phyloP scores from a whole-genome alignment of 345 rosid genomes.

The Populus tremula region DNA sequence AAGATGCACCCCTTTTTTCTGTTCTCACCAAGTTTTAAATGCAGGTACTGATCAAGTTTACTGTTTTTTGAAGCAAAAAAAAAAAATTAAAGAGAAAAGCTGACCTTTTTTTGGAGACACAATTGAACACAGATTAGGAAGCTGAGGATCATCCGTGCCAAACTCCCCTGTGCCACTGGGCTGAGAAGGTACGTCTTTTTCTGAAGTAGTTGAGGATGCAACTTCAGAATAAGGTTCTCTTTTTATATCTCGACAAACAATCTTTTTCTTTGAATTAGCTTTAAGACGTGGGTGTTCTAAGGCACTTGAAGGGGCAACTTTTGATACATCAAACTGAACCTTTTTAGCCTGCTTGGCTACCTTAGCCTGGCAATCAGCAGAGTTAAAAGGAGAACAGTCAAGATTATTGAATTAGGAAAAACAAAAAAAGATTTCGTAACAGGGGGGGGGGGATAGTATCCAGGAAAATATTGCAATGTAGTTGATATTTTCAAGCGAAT shows the following conservation, averaged over 20 bases:
- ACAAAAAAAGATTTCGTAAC: background rate
- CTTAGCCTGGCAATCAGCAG: constrained; percentile 45
- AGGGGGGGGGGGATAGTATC: background rate
- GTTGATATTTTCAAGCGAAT: background rate
- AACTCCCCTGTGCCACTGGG: constrained; percentile 12
- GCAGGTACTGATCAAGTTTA: background rate
- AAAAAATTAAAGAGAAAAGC: constrained; percentile 2
- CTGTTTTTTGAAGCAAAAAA: background rate
- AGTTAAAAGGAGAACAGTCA: background rate
- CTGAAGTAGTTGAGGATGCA: constrained; percentile 8
- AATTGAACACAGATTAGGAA: constrained; percentile 22
- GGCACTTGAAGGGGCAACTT: constrained; percentile 40
- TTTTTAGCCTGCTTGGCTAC: constrained; percentile 42
- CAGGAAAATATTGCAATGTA: constrained; percentile 7
- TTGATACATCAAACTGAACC: constrained; percentile 36
- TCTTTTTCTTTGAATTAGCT: constrained; percentile 22
- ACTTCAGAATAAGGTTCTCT: constrained; percentile 17
- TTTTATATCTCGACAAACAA: constrained; percentile 9
- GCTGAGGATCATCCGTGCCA: constrained; percentile 7
- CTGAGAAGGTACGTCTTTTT: constrained; percentile 22
- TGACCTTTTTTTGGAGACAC: constrained; percentile 35
- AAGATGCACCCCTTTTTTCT: background rate
- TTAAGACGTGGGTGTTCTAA: constrained; percentile 20
- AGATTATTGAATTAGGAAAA: background rate
- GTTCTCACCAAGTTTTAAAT: background rate